A percentile compares a stretch with the other conserved stretches of the same genome.
phyloP scores from a whole-genome alignment of 2,329 filamentous ascomycete species.

The Amauroascus niger region DNA sequence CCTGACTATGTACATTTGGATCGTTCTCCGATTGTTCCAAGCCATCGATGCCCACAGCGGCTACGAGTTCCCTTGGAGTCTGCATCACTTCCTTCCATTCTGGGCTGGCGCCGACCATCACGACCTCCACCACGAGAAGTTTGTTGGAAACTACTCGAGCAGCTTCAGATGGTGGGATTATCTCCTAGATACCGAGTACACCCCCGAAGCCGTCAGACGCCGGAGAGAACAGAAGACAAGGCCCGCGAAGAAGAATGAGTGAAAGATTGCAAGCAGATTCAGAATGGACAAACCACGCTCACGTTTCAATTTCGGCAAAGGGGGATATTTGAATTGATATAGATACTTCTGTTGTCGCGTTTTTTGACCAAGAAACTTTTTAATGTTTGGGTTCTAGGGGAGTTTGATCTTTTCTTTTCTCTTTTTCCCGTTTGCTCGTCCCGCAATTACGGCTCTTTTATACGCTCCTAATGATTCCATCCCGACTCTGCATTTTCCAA shows the following conservation, averaged over 20 bases:
- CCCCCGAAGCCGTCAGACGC: constrained; percentile 72
- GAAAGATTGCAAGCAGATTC: not conserved
- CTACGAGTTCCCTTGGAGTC: constrained; percentile 95
- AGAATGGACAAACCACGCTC: not conserved
- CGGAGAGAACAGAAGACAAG: constrained; percentile 53
- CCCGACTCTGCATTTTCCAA: not conserved
- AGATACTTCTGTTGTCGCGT: not conserved
- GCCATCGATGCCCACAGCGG: constrained; percentile 96
- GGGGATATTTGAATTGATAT: not conserved
- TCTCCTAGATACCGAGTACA: constrained; percentile 83
- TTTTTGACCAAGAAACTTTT: not conserved
- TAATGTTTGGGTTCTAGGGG: not conserved
- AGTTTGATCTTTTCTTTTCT: not conserved
- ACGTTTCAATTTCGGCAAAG: not conserved
- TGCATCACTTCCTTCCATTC: constrained; percentile 92
- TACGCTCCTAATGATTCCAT: constrained; percentile 9
- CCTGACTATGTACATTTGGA: constrained; percentile 97
- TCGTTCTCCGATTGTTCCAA: constrained; percentile 84
- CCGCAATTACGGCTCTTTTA: constrained; percentile 3
- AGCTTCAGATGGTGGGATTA: constrained; percentile 99
- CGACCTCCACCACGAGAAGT: constrained; percentile 94
- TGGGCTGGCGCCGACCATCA: constrained; percentile 97
- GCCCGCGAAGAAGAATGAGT: constrained; percentile 16
- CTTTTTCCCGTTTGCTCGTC: not conserved
- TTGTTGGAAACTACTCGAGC: constrained; percentile 95